Percentiles rank a stretch among this genome's conserved stretches.
phyloP scores from a whole-genome alignment of 768 basidiomycete species.

The Calocybe gangraenosa region DNA sequence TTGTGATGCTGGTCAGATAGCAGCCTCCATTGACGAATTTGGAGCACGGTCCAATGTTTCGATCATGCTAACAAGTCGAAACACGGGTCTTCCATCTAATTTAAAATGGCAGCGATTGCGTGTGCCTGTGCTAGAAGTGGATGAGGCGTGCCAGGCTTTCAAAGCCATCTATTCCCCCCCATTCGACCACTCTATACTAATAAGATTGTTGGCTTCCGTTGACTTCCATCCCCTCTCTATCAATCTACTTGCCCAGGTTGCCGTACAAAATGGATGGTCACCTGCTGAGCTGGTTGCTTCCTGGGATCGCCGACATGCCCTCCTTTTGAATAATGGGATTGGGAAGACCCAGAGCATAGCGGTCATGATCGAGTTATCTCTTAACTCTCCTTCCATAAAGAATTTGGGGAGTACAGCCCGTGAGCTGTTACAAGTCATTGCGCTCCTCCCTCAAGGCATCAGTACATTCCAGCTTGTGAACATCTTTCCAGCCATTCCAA shows the following conservation, averaged over 20 bases:
- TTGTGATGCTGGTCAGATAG: constrained; percentile 7
- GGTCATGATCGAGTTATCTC: constrained; percentile 9
- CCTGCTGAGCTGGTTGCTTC: constrained; percentile 4
- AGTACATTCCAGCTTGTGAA: neutral
- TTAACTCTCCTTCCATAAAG: constrained; percentile 10
- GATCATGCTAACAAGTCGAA: constrained; percentile 10
- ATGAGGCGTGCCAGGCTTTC: constrained; percentile 6
- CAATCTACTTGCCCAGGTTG: constrained; percentile 14
- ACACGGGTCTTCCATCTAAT: constrained; percentile 6
- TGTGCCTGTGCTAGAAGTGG: constrained; percentile 8
- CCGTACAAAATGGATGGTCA: constrained; percentile 14
- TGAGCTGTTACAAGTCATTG: constrained; percentile 7
- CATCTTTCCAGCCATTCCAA: neutral
- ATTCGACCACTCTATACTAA: neutral
- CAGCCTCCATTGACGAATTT: constrained; percentile 7
- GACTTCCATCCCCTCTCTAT: constrained; percentile 17
- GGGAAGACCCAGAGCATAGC: constrained; percentile 12
- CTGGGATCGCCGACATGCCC: constrained; percentile 9
- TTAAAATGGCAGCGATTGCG: constrained; percentile 7
- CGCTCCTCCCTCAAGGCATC: constrained; percentile 12
- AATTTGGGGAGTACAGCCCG: constrained; percentile 1
- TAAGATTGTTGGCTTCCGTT: constrained; percentile 7
- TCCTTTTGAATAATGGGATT: constrained; percentile 5
- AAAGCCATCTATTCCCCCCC: constrained; percentile 1
- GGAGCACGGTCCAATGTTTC: constrained; percentile 8